Conservation (phyloP, 2,329 filamentous ascomycete species). For the Periconia sp. region DNA sequence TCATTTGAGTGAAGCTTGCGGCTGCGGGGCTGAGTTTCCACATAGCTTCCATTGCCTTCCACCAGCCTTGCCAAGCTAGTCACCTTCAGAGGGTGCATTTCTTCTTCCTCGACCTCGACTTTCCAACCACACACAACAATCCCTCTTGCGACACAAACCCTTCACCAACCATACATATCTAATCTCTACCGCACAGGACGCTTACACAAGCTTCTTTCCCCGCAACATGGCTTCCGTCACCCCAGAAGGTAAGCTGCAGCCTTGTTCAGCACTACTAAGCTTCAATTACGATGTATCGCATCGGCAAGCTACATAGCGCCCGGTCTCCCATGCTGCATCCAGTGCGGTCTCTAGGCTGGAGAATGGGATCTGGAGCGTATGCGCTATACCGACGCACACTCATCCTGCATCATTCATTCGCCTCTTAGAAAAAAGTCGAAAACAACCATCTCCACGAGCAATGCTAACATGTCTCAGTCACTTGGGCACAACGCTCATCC, state of each 20-base stretch:
- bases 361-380: too few relatives aligned
- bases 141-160: too few relatives aligned
- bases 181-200: slow-evolving; percentile 6
- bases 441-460: slow-evolving; percentile 1
- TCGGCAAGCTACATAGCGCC: slow-evolving; percentile 2
- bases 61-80: slow-evolving; percentile 41
- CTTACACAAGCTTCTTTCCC: slow-evolving; percentile 6
- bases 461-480: slow-evolving; percentile 65
- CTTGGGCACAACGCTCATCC: slow-evolving; percentile 97
- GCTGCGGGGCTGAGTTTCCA: slow-evolving; percentile 34
- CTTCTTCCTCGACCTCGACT: slow-evolving; percentile 29
- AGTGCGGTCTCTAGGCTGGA: too few relatives aligned
- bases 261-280: slow-evolving; percentile 18
- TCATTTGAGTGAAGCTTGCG: slow-evolving; percentile 6
- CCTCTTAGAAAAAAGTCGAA: too few relatives aligned
- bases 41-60: slow-evolving; percentile 47
- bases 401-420: too few relatives aligned
- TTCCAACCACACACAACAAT: background rate
- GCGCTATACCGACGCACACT: too few relatives aligned
- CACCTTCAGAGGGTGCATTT: slow-evolving; percentile 39
- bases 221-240: slow-evolving; percentile 40
- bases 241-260: slow-evolving; percentile 49
- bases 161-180: slow-evolving; percentile 6
- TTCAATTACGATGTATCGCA: slow-evolving; percentile 1
- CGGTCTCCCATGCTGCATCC: too few relatives aligned